These are phyloP conservation scores for Quillaja saponaria DNA, from an alignment of 306 rosid genomes.

Conservation along the genomic window DNA sequence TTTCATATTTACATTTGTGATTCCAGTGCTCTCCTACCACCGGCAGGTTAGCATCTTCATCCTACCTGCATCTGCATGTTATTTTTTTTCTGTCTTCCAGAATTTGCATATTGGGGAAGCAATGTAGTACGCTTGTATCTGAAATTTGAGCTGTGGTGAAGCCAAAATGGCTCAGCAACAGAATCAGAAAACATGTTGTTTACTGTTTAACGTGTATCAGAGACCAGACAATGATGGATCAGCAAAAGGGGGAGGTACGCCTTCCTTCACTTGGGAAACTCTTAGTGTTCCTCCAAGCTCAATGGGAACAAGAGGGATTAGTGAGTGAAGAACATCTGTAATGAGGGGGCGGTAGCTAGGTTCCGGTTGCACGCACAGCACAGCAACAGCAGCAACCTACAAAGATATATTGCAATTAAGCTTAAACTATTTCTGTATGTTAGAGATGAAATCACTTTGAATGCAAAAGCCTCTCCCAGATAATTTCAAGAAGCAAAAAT, in stretches of 20 bases:
- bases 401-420: neutral
- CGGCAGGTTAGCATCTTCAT: constrained; percentile 6
- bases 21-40: constrained; percentile 20
- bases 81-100: neutral
- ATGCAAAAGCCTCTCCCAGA: neutral
- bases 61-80: neutral
- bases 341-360: constrained; percentile 88
- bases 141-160: neutral
- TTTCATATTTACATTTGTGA: constrained; percentile 42
- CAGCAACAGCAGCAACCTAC: constrained; percentile 97
- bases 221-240: constrained; percentile 27
- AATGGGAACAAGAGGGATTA: constrained; percentile 77
- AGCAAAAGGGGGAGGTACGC: constrained; percentile 6
- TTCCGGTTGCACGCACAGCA: constrained; percentile 93
- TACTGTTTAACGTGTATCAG: constrained; percentile 9
- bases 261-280: constrained; percentile 42
- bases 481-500: neutral
- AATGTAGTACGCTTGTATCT: neutral
- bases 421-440: neutral
- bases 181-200: neutral
- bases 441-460: neutral
- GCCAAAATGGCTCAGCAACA: constrained; percentile 15
- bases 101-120: constrained; percentile 7
- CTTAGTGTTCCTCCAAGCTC: constrained; percentile 90
- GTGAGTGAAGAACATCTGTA: constrained; percentile 88